phyloP scores from a whole-genome alignment of 2,329 filamentous ascomycete genomes.

The Periglandula ipomoeae region DNA sequence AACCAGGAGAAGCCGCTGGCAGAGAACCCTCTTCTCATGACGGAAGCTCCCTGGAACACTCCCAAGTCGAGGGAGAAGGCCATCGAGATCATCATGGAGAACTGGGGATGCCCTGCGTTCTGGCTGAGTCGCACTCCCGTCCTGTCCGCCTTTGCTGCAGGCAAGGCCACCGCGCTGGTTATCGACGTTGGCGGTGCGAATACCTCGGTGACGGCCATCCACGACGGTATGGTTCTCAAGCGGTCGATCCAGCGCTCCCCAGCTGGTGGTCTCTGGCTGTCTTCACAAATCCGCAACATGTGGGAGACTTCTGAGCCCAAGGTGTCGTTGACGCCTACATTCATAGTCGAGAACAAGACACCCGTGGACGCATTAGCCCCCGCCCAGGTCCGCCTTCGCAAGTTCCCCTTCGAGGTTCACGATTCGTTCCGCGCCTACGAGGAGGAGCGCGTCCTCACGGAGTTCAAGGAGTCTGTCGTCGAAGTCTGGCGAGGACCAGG shows the following conservation, averaged over 20 bases:
- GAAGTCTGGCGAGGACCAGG: slow-evolving; percentile 84
- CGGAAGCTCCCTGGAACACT: slow-evolving; percentile 88
- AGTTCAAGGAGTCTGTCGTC: slow-evolving; percentile 97
- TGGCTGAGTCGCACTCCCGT: slow-evolving; percentile 87
- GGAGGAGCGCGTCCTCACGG: slow-evolving; percentile 85
- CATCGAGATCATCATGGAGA: slow-evolving; percentile 95
- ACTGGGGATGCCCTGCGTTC: slow-evolving; percentile 90
- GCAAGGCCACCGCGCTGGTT: slow-evolving; percentile 87
- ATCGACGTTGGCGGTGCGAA: slow-evolving; percentile 86
- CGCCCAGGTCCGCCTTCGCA: slow-evolving; percentile 65
- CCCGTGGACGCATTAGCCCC: slow-evolving; percentile 79
- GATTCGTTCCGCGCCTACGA: slow-evolving; percentile 73
- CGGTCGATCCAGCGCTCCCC: slow-evolving; percentile 80
- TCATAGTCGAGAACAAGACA: slow-evolving; percentile 78
- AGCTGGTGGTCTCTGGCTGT: slow-evolving; percentile 83
- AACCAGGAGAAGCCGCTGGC: slow-evolving; percentile 67
- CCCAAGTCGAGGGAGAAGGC: slow-evolving; percentile 84
- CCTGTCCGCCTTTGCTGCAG: slow-evolving; percentile 81
- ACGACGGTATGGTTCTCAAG: slow-evolving; percentile 90
- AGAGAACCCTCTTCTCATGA: slow-evolving; percentile 88
- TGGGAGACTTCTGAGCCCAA: slow-evolving; percentile 62
- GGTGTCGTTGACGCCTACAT: slow-evolving; percentile 73
- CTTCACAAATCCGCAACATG: slow-evolving; percentile 74
- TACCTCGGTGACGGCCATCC: slow-evolving; percentile 80
- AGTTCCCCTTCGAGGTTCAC: slow-evolving; percentile 52